Base-by-base conservation (phyloP, 148 eudicot genomes). In the Heliamphora exappendiculata region DNA sequence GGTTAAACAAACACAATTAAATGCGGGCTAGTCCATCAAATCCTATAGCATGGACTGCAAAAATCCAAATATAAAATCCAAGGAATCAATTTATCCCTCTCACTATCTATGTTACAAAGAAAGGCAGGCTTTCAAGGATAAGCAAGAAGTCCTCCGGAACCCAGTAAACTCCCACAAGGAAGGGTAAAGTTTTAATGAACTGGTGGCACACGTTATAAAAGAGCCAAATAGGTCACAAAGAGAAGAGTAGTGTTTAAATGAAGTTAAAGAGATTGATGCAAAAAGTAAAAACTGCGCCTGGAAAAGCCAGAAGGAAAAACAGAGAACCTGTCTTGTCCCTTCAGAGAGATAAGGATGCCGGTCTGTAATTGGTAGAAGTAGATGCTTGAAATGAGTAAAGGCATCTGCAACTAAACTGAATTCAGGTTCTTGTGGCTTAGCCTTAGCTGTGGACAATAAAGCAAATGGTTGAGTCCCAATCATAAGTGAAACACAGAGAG, bases 261-360 rank as follows among this genome's bases (percentile, higher is more conserved):
- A 63, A 7, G 26, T 51, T 24, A 3, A 44, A 53, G 17, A 29
- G 49, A 33, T 31, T 34, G 12, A 17, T 50, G 22, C 49, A 9
- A 70, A 60, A 50, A 24, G 22, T 37, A 9, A 70, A 60, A 50
- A 24, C 5, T 19, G 10, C 13, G 36, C 29, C 5, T 45, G 53
- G 16, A 72, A 67, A 63, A 36, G 57, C 34, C 73, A 45, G 28
- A 70, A 51, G 28, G 50, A 37, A 49, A 20, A 31, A 14, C 63
- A n/a, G 54, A 70, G 68, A 80, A 93, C 98, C 98, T 95, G 97
- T 90, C 93, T 88, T 57, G 98, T 89, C 70, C 99, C 99, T 82
- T 93, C 99, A 1, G 98, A 89, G 47, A 95, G 94, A 73, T 88
- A 93, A 63, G 99, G 99, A 74, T 95, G 93, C 41, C 90, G 82